Evolutionary conservation across 257 asterid genomes (phyloP).

Genomic region (Forsythia suspensa): DNA sequence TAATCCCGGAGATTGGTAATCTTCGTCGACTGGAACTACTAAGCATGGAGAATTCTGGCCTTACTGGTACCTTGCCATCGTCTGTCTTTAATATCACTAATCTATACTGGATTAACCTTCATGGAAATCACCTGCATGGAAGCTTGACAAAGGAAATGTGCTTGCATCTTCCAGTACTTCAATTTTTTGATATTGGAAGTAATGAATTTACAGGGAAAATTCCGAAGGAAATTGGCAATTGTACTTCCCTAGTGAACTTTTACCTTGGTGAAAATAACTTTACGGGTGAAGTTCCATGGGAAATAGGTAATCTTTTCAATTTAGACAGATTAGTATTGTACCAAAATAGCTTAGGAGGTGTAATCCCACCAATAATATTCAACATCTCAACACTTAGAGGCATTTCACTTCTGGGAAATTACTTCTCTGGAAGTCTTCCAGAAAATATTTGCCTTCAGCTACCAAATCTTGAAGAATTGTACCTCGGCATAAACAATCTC

Average conservation of each 20-base stretch:
- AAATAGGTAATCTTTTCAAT: slow-evolving; percentile 19
- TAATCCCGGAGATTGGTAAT: slow-evolving; percentile 34
- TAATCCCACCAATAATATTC: slow-evolving; percentile 6
- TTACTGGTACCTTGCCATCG: slow-evolving; percentile 28
- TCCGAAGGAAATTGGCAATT: slow-evolving; percentile 25
- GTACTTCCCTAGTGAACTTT: slow-evolving; percentile 22
- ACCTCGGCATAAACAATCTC: slow-evolving; percentile 11
- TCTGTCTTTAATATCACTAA: slow-evolving; percentile 29
- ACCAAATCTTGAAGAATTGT: slow-evolving; percentile 24
- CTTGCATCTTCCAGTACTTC: slow-evolving; percentile 17
- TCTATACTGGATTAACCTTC: slow-evolving; percentile 24
- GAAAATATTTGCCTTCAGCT: slow-evolving; percentile 9
- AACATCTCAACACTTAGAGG: not conserved
- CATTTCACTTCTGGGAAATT: not conserved
- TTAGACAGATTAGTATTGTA: slow-evolving; percentile 5
- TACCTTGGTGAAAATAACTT: slow-evolving; percentile 22
- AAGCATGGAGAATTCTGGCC: slow-evolving; percentile 18
- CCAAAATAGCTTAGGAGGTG: slow-evolving; percentile 12
- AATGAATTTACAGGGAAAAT: slow-evolving; percentile 34
- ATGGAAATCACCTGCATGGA: slow-evolving; percentile 20
- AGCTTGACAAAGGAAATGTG: slow-evolving; percentile 20
- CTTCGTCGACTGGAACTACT: slow-evolving; percentile 24
- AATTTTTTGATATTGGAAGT: slow-evolving; percentile 17
- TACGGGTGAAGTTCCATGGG: slow-evolving; percentile 25
- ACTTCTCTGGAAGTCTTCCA: slow-evolving; percentile 1